Base-by-base conservation (phyloP, 1,284 basidiomycete genomes). In the Rhodotorula sp. region DNA sequence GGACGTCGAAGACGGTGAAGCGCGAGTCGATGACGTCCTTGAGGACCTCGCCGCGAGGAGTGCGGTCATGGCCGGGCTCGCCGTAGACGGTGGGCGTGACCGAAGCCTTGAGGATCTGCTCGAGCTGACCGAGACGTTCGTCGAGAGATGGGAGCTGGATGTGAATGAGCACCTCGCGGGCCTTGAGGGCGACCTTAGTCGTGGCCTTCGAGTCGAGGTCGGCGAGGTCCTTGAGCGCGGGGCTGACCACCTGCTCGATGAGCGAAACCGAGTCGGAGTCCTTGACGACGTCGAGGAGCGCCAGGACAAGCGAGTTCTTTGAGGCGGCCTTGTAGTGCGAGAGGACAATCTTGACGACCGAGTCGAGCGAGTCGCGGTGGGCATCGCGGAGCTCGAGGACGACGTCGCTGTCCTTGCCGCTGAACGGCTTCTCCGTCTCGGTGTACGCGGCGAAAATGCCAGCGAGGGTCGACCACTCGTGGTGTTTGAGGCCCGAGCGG, bases 141-240 rank as follows among this genome's bases (percentile, higher is more conserved):
- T 95, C 92, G 79, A 94, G 94, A 48, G 93, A 96, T 22, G 96
- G 96, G 86, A 99, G 90, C 80, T 95, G 92, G 62, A 92, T 92
- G 46, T 91, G 86, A 77, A 99, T 97, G 71, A 97, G 86, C 17
- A 98, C 96, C 83, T 99, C 96, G 62, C 96, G 90, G 59, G 96
- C 95, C 83, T 97, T 99, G 77, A 99, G 84, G 4, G 94, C 88
- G 62, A 96, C 94, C 76, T 89, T 85, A 54, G 88, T 90, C 19
- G 93, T 94, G 11, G 91, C 91, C 89, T 90, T 90, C 62, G 90
- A 88, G 81, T 96, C 94, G 53, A 99, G 86, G 49, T 86, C 86
- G 60, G 94, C 91, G 59, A 96, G 85, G 67, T 86, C 86, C 77
- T 88, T 89, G 71, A 92, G 81, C n/a, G 89, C 88, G 68, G 88